phyloP scores from a whole-genome alignment of 208 protist genomes.

The Acanthamoeba polyphaga region DNA sequence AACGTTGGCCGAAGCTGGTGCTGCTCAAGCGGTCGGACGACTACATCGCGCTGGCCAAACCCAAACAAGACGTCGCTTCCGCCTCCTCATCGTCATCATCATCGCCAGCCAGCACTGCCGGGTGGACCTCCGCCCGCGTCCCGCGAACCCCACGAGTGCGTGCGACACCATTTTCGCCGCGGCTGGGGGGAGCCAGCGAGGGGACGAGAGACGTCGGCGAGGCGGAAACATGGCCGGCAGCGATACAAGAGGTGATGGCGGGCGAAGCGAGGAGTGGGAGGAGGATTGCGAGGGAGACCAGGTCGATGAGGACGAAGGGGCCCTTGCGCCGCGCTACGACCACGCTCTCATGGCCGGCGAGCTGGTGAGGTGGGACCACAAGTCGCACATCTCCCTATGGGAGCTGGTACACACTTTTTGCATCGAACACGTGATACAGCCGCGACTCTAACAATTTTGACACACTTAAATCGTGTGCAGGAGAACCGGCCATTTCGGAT shows the following conservation, averaged over 20 bases:
- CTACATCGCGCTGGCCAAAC: background rate
- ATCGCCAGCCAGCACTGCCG: background rate
- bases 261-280: background rate
- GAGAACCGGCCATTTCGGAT: background rate
- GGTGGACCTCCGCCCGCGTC: background rate
- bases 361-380: background rate
- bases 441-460: too few species aligned
- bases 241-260: background rate
- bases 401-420: background rate
- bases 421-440: background rate
- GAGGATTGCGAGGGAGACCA: background rate
- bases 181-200: background rate
- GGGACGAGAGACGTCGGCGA: background rate
- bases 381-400: conserved; percentile 28
- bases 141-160: background rate
- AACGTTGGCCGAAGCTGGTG: background rate
- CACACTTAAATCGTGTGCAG: background rate
- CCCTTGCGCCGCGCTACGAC: background rate
- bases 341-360: background rate
- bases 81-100: background rate
- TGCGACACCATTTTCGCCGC: background rate
- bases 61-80: background rate
- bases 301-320: background rate
- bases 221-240: background rate
- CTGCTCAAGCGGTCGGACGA: background rate